A percentile compares a stretch with the other conserved stretches of the same genome.
These are phyloP conservation scores for Yamadazyma dendronema DNA, from an alignment of 1,139 yeast species.

Conservation along the genomic window DNA sequence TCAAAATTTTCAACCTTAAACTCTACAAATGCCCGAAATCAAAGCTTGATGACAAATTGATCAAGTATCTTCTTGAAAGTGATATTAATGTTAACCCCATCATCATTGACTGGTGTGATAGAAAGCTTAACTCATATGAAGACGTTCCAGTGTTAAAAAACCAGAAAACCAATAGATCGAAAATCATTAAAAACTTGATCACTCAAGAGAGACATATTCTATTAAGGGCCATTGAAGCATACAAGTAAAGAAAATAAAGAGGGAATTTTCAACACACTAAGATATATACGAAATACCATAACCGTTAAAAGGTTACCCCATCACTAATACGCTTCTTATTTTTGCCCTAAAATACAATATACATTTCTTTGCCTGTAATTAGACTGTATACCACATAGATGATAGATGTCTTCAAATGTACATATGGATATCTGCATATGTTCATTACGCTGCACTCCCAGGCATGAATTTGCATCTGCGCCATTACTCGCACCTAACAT, in stretches of 20 bases:
- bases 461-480: neutral
- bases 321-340: too few relatives aligned
- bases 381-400: too few relatives aligned
- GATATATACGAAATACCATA: too few relatives aligned
- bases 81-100: constrained; percentile 13
- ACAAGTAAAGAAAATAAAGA: too few relatives aligned
- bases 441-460: too few relatives aligned
- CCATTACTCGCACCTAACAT: neutral
- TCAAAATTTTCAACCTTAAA: constrained; percentile 21
- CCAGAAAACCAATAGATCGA: constrained; percentile 6
- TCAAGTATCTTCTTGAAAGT: constrained; percentile 11
- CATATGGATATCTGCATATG: too few relatives aligned
- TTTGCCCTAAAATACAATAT: too few relatives aligned
- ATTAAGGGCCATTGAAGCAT: constrained; percentile 6
- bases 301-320: too few relatives aligned
- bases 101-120: constrained; percentile 22
- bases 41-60: constrained; percentile 17
- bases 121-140: constrained; percentile 13
- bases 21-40: constrained; percentile 10
- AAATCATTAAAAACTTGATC: constrained; percentile 14
- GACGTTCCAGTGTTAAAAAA: neutral
- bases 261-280: too few relatives aligned
- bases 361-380: too few relatives aligned
- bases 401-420: too few relatives aligned
- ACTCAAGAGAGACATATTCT: constrained; percentile 19